Conservation (phyloP, 306 rosid genomes). For the Gleditsia sinensis region DNA sequence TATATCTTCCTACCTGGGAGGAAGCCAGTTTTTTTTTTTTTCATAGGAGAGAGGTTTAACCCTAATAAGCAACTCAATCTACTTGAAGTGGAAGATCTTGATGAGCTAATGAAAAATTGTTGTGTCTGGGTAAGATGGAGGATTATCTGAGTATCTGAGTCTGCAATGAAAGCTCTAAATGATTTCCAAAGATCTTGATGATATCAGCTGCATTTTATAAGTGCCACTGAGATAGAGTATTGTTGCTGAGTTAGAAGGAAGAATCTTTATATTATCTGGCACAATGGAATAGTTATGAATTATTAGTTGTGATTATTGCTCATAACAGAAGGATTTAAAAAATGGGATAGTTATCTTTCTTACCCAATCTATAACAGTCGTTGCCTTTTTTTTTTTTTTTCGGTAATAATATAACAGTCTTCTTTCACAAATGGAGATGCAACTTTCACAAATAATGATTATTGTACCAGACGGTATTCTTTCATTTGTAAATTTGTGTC, state of each 20-base stretch:
- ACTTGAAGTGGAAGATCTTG: background rate
- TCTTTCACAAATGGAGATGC: background rate
- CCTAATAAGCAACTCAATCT: slow-evolving; percentile 12
- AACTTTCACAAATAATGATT: too few species aligned
- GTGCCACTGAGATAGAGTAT: background rate
- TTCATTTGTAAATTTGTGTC: background rate
- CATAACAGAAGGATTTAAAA: background rate
- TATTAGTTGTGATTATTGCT: background rate
- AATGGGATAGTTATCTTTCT: background rate
- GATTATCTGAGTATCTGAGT: background rate
- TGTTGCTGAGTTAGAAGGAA: background rate
- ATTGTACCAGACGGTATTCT: too few species aligned
- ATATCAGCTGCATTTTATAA: background rate
- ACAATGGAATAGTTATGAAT: background rate
- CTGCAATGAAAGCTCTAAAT: background rate
- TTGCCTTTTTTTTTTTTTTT: too few species aligned
- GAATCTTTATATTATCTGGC: background rate
- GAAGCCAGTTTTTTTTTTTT: slow-evolving; percentile 12
- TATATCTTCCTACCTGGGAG: slow-evolving; percentile 16
- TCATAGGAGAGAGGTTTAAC: slow-evolving; percentile 20
- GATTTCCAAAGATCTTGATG: background rate
- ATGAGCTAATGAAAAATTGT: background rate
- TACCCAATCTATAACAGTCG: background rate
- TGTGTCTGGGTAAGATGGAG: background rate
- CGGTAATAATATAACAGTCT: too few species aligned